Evolutionary conservation across 805 yeast genomes (phyloP), one percentile per base, ranked within the genome.

Genomic region (Dipodascus geniculatus): DNA sequence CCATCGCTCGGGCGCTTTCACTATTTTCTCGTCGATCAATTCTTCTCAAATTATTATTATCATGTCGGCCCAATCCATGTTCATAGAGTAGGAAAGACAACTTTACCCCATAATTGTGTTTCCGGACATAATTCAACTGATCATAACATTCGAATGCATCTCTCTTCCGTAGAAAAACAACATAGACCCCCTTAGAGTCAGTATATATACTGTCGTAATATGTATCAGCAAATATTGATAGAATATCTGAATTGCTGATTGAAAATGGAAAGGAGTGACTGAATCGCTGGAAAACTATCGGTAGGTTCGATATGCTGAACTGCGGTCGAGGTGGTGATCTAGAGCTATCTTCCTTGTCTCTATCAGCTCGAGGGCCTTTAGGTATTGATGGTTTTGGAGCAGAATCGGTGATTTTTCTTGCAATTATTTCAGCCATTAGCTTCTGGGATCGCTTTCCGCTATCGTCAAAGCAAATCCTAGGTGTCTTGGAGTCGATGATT

Each of bases 401-500:
- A 20, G 42, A 3, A 24, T 23, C 42, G 19, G 50, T 24, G n/a
- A 53, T 55, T 22, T 50, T 50, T 48, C 53, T 33, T 1, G 56
- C 53, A 17, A 44, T 42, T 4, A 52, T 53, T 23, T 53, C 49
- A 19, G 48, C 54, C 11, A 55, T 54, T 19, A 51, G 35, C n/a
- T 19, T 44, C 22, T 55, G 23, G n/a, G 59, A 58, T 52, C 64
- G 60, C n/a, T 61, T 57, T 3, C 73, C 74, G 22, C 63, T 63
- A 1, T 59, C 67, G 22, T 67, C 71, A 35, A 64, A 54, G 50
- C 62, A 68, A 3, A 62, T 61, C 4, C 53, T 49, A 69, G 74
- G 49, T 68, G 72, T 53, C 60, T 82, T 81, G 24, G 84, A 58
- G 1, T 76, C 80, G 22, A 81, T 77, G 50, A 73, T 74, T 11